Conservation (phyloP, 2,329 filamentous ascomycete species). For the Neonectria magnoliae region DNA sequence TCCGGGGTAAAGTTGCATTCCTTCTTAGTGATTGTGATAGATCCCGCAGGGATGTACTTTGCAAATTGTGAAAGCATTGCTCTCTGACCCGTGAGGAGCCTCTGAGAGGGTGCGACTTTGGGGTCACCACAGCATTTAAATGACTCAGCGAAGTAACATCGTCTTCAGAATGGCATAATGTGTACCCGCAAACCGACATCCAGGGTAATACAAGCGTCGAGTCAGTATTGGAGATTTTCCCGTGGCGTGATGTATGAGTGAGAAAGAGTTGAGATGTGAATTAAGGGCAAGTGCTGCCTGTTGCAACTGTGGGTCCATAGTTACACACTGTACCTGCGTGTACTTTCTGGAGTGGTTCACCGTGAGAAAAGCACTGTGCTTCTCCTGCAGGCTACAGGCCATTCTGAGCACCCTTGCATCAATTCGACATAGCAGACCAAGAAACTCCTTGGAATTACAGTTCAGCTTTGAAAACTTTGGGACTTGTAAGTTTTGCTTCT, state of each 20-base stretch:
- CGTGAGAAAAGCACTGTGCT: background rate
- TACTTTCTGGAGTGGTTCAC: background rate
- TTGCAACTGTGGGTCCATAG: background rate
- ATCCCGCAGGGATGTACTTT: conserved; percentile 55
- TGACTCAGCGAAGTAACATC: background rate
- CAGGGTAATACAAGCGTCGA: background rate
- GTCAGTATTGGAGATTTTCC: background rate
- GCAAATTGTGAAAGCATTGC: conserved; percentile 31
- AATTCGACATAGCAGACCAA: background rate
- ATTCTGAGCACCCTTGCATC: background rate
- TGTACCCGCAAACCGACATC: too few relatives aligned
- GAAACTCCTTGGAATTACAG: background rate
- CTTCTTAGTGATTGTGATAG: conserved; percentile 45
- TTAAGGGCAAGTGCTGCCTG: background rate
- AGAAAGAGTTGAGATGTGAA: background rate
- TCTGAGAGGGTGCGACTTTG: background rate
- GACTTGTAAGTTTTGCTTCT: background rate
- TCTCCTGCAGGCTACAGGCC: background rate
- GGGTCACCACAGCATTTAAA: conserved; percentile 1
- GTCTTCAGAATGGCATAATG: background rate
- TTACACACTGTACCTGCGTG: background rate
- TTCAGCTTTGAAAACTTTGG: background rate
- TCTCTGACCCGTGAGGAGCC: background rate
- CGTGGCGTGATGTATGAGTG: background rate
- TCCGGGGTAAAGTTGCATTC: conserved; percentile 28